These are phyloP conservation scores for Colletotrichum cereale DNA, from an alignment of 2,329 filamentous ascomycete species.

Conservation along the genomic window DNA sequence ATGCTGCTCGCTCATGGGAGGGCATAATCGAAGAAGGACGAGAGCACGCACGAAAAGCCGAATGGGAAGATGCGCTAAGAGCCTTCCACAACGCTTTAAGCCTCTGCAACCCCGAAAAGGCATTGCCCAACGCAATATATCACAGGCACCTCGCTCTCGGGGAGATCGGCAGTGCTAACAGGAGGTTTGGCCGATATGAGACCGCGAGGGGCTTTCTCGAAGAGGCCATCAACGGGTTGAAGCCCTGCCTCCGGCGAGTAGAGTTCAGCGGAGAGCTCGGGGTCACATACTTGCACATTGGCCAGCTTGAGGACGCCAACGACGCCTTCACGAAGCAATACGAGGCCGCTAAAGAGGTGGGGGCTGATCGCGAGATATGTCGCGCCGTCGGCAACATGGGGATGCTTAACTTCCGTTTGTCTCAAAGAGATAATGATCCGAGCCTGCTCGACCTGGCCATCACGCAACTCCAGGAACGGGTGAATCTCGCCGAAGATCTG, in stretches of 20 bases:
- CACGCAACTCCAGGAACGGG: conserved; percentile 27
- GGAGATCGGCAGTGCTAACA: conserved; percentile 47
- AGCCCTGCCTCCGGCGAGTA: conserved; percentile 38
- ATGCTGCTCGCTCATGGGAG: conserved; percentile 42
- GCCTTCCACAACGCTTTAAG: conserved; percentile 44
- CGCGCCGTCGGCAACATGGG: conserved; percentile 53
- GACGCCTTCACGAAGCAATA: conserved; percentile 47
- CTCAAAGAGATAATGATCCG: conserved; percentile 39
- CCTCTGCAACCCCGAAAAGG: conserved; percentile 38
- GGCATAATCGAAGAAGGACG: conserved; percentile 39
- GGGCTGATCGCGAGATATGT: conserved; percentile 43
- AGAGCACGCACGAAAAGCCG: conserved; percentile 34
- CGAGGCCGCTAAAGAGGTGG: conserved; percentile 45
- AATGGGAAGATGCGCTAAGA: conserved; percentile 44
- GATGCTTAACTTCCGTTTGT: conserved; percentile 53
- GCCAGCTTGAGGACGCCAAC: conserved; percentile 47
- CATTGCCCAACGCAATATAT: conserved; percentile 31
- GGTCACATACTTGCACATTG: conserved; percentile 49
- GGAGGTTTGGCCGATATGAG: conserved; percentile 48
- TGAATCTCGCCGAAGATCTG: conserved; percentile 17
- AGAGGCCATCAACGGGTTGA: conserved; percentile 41
- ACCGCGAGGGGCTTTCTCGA: conserved; percentile 44
- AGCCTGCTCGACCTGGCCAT: conserved; percentile 46
- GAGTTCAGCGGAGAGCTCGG: conserved; percentile 49
- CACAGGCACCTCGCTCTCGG: conserved; percentile 44